phyloP scores from a whole-genome alignment of 305 asterid genomes.

The Fraxinus baroniana region DNA sequence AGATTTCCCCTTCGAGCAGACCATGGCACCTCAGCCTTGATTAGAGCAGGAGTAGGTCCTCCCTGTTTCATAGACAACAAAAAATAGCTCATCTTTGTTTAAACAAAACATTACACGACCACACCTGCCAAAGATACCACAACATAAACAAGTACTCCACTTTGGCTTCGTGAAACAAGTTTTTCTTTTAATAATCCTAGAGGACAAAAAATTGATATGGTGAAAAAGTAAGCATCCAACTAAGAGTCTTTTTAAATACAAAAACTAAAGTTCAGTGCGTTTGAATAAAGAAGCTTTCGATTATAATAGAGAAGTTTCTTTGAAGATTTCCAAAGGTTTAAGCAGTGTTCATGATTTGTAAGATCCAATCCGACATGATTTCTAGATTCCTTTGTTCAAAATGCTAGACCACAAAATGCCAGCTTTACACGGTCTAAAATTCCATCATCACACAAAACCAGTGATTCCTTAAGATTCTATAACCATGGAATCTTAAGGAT shows the following conservation, averaged over 20 bases:
- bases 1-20: constrained; percentile 27
- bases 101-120: not conserved
- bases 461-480: not conserved
- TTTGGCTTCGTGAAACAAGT: not conserved
- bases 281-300: not conserved
- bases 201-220: not conserved
- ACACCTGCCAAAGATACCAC: not conserved
- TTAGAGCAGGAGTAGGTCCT: constrained; percentile 42
- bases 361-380: not conserved
- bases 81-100: not conserved
- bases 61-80: constrained; percentile 33
- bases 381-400: not conserved
- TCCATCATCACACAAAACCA: not conserved
- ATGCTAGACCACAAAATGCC: not conserved
- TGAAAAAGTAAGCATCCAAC: not conserved
- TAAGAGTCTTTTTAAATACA: not conserved
- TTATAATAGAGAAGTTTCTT: not conserved
- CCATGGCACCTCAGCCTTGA: constrained; percentile 47
- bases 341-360: not conserved
- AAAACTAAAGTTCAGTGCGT: not conserved
- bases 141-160: not conserved
- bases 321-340: not conserved
- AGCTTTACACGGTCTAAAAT: not conserved
- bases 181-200: not conserved
- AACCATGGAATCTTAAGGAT: not conserved